Conservation (phyloP, 1,139 yeast genomes). For the Saccharomyces hybrid region DNA sequence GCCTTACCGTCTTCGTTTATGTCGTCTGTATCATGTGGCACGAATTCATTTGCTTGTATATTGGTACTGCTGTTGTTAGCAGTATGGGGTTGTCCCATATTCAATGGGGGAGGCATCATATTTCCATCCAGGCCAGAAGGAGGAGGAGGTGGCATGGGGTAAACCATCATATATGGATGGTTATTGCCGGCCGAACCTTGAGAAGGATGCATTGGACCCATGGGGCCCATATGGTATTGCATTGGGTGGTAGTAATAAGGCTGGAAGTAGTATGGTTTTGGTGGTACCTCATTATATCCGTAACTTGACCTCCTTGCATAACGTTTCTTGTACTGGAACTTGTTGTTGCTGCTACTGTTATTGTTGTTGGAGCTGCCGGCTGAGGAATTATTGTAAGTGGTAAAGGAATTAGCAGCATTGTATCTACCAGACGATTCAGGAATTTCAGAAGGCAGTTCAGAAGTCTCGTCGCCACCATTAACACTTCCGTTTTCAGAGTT, state of each 20-base stretch:
- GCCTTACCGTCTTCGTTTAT: not conserved
- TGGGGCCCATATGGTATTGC: constrained; percentile 26
- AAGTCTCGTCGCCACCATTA: constrained; percentile 11
- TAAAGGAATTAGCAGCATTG: constrained; percentile 15
- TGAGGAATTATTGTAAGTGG: constrained; percentile 23
- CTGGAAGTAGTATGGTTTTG: constrained; percentile 26
- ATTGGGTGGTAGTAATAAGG: constrained; percentile 28
- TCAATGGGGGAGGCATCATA: constrained; percentile 4
- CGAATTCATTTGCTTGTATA: not conserved
- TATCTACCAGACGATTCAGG: constrained; percentile 17
- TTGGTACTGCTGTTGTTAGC: not conserved
- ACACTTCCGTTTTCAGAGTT: constrained; percentile 11
- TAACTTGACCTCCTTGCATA: constrained; percentile 8
- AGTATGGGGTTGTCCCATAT: not conserved
- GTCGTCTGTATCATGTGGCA: not conserved
- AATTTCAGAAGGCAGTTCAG: constrained; percentile 17
- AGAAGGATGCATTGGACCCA: constrained; percentile 16
- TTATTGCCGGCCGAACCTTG: constrained; percentile 15
- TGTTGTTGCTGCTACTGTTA: constrained; percentile 11
- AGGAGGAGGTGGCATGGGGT: constrained; percentile 29
- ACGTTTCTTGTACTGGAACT: constrained; percentile 5
- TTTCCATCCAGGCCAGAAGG: constrained; percentile 12
- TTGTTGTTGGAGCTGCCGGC: constrained; percentile 22
- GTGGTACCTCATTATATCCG: constrained; percentile 15
- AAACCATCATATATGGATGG: constrained; percentile 29